These are phyloP conservation scores for Vitis rotundifolia DNA, from an alignment of 164 flowering plant genomes.

Conservation along the genomic window DNA sequence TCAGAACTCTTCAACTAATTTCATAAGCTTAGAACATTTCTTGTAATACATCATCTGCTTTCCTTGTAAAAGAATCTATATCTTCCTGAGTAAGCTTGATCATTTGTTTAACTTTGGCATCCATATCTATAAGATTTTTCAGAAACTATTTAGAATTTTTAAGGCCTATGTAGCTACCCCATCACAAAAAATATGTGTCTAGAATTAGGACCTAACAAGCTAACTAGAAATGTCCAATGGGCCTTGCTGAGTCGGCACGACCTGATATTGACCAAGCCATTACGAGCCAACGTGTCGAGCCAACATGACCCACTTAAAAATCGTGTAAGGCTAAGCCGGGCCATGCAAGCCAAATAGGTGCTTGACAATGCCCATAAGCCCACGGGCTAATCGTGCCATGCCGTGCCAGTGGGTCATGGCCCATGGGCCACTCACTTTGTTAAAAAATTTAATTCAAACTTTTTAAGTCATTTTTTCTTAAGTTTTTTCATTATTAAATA, in stretches of 20 bases:
- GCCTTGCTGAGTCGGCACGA: accelerated
- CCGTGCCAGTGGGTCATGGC: accelerated
- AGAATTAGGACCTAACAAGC: constrained; percentile 32
- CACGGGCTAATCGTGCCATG: too few relatives aligned
- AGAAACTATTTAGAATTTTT: constrained; percentile 97
- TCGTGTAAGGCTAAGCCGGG: accelerated
- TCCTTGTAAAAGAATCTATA: constrained; percentile 74
- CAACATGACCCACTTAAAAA: too few relatives aligned
- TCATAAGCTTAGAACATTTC: constrained; percentile 75
- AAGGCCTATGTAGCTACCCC: constrained; percentile 95
- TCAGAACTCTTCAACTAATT: constrained; percentile 71
- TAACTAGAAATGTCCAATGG: too few relatives aligned
- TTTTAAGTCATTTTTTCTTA: too few relatives aligned
- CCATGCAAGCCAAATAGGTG: too few relatives aligned
- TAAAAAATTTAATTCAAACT: too few relatives aligned
- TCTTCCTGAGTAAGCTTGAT: constrained; percentile 73
- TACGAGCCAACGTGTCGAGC: too few relatives aligned
- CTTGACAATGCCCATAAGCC: too few relatives aligned
- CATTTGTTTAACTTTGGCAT: constrained; percentile 61
- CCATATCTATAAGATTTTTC: constrained; percentile 84
- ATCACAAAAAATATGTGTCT: constrained; percentile 90
- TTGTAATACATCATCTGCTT: constrained; percentile 79
- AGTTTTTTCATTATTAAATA: too few relatives aligned
- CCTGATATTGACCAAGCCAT: too few relatives aligned
- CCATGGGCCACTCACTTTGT: too few relatives aligned